Base-by-base conservation (phyloP, 2,329 filamentous ascomycete genomes). In the Pseudopithomyces chartarum region DNA sequence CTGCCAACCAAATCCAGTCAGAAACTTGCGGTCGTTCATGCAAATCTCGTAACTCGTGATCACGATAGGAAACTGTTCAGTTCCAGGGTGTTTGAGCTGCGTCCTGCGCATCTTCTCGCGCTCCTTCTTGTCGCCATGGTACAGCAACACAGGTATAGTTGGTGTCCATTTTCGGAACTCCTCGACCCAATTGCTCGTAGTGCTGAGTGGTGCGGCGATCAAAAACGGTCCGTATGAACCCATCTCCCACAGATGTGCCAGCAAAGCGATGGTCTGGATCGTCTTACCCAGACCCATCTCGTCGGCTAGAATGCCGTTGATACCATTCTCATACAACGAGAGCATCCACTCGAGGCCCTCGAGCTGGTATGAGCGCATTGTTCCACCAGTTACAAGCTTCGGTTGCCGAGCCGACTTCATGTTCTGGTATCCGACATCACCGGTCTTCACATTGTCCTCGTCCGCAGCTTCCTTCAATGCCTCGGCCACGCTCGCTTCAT, bases 41-140 rank as follows among this genome's bases (percentile, higher is more conserved):
- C 96, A 93, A 71, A 99, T 97, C 72, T 99, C 95, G 67, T 98
- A 98, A 38, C 90, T 96, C 0, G 95, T 99, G 68, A 93, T 93
- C 0, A 98, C 90, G 0, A 99, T 89, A 0, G 95, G 95, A 59
- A 98, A 99, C 44, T 89, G 84, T 1, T 84, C 78, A 0, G 88
- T 84, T 12, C 86, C 84, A 13, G 94, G 85, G 42, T 84, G 85
- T 72, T 88, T 88, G 67, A 98, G 85, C 38, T 84, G 79, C n/a
- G 85, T 88, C 43, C 81, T 82, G 58, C 92, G 88, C n/a, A 97
- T 85, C 1, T 86, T 81, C 49, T 87, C 87, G n/a, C 95, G 85
- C 60, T 95, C 86, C 19, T 86, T 81, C 23, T 92, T 92, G 10
- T 85, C 88, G 8, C 95, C 95, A 66, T 99, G 95, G 66, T 98